Percentiles rank a stretch among this genome's conserved stretches.
Conservation (phyloP, 2,329 filamentous ascomycete species). For the Stagonosporopsis rhizophila region DNA sequence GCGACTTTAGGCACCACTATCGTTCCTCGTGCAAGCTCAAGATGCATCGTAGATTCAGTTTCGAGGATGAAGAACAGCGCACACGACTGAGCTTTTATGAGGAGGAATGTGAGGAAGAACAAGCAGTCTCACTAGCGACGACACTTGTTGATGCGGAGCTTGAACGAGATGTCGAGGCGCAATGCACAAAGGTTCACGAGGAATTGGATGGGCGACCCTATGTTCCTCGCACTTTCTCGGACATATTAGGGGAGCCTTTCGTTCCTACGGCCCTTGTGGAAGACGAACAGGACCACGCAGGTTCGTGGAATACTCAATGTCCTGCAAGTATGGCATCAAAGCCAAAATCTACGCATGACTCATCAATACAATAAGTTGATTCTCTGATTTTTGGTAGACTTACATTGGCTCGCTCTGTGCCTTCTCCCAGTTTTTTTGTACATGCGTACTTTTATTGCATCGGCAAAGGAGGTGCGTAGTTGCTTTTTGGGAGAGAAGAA, state of each 20-base stretch:
- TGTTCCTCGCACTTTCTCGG: slow-evolving; percentile 3
- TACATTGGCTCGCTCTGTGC: background rate
- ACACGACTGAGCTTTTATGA: background rate
- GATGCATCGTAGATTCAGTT: slow-evolving; percentile 4
- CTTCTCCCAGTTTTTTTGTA: background rate
- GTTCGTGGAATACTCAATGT: background rate
- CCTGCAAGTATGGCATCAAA: background rate
- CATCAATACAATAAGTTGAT: background rate
- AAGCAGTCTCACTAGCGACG: background rate
- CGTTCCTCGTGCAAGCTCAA: background rate
- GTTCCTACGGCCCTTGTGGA: slow-evolving; percentile 1
- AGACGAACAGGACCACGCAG: background rate
- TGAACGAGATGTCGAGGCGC: background rate
- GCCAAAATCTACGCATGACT: background rate
- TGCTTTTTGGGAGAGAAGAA: no score
- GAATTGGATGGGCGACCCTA: background rate
- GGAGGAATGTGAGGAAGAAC: background rate
- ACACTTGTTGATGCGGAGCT: background rate
- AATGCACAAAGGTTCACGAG: background rate
- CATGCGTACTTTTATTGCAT: no score
- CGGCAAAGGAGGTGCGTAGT: no score
- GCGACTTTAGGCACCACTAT: background rate
- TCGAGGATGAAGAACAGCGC: background rate
- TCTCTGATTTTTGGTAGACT: background rate
- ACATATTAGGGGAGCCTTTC: slow-evolving; percentile 7